These are phyloP conservation scores for Diaporthe sp. DNA, from an alignment of 2,329 filamentous ascomycete species.

Conservation along the genomic window DNA sequence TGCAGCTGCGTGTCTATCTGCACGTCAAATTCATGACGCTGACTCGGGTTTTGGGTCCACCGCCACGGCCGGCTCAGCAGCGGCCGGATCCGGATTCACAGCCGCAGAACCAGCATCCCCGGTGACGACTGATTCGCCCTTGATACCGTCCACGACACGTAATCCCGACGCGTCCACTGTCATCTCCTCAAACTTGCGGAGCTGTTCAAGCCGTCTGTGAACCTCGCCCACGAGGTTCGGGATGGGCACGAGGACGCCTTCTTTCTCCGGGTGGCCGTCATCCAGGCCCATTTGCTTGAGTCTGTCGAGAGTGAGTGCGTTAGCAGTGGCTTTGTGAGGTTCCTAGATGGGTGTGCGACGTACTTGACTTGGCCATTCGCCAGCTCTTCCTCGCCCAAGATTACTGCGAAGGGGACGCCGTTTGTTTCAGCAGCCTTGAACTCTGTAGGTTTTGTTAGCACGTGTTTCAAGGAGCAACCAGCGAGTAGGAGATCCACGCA, in stretches of 20 bases:
- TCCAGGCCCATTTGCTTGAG: constrained; percentile 76
- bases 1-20: background rate
- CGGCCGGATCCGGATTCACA: constrained; percentile 32
- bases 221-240: constrained; percentile 74
- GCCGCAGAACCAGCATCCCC: constrained; percentile 41
- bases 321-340: background rate
- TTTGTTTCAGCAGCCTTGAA: constrained; percentile 90
- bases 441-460: constrained; percentile 53
- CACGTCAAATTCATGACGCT: constrained; percentile 19
- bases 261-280: constrained; percentile 90
- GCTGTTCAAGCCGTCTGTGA: constrained; percentile 53
- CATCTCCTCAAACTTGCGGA: constrained; percentile 58
- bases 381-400: constrained; percentile 92
- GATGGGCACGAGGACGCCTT: constrained; percentile 81
- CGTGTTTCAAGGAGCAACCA: background rate
- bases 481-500: background rate
- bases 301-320: constrained; percentile 68
- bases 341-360: constrained; percentile 63
- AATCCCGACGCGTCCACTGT: constrained; percentile 58
- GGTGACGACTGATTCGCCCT: constrained; percentile 53
- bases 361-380: constrained; percentile 77
- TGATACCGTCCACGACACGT: constrained; percentile 61
- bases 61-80: constrained; percentile 4
- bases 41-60: constrained; percentile 25
- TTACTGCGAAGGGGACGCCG: constrained; percentile 86